Evolutionary conservation across 2,329 filamentous ascomycete species (phyloP), one percentile per base, ranked within the genome.

Genomic region (Xylariaceae sp.): DNA sequence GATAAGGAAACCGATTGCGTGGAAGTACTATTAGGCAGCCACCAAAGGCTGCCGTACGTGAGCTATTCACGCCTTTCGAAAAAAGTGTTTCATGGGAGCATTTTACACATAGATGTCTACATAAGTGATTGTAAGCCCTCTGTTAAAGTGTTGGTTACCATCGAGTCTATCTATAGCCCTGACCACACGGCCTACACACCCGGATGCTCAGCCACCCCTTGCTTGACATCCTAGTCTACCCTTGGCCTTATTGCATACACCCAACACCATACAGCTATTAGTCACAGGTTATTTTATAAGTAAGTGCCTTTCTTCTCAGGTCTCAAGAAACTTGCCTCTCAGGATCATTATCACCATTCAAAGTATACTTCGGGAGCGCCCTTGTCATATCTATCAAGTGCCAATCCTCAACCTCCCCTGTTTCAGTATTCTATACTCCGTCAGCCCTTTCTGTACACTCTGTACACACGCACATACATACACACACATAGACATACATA

Each of bases 281-380:
- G 53, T 57, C 57, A 55, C 41, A 51, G 6, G 16, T 19, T 9
- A 2, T 29, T 50, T 20, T 62, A 60, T 60, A 60, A 53, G 49
- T 37, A 45, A 40, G 44, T 57, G 48, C 47, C 50, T 55, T 46
- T 50, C 29, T 52, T 60, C 51, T 50, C 49, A 53, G 53, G 50
- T 7, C 53, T 7, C 18, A n/a, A 49, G 14, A 10, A 14, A 37
- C 12, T 14, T 10, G 9, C 23, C 44, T 26, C 16, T 41, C 5
- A 20, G 19, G 18, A 51, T 37, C 41, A 52, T 29, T 20, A 50
- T 46, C 32, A 44, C 40, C 23, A 40, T 14, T 40, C 40, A 12
- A 21, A 49, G 14, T 52, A 26, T 10, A 2, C 26, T 26, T 1
- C 7, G 19, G 32, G 14, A 37, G 14, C 32, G 37, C 14, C 7